A percentile compares a stretch with the other conserved stretches of the same genome.
Evolutionary conservation across 495 filamentous ascomycete genomes (phyloP).

Genomic region (Beverwykella pulmonaria): DNA sequence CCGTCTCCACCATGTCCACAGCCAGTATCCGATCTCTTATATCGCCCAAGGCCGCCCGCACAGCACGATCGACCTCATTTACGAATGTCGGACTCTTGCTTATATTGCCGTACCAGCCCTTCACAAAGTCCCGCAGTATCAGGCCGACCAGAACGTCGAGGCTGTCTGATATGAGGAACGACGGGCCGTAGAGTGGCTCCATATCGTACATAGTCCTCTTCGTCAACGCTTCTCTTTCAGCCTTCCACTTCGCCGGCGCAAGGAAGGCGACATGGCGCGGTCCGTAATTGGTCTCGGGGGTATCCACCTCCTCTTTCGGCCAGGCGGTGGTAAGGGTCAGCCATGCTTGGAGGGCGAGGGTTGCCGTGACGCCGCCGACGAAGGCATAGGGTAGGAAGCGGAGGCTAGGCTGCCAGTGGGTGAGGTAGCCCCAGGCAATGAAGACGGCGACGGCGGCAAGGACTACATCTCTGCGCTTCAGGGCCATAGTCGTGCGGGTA

Average conservation of each 20-base stretch:
- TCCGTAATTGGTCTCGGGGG: slow-evolving; percentile 40
- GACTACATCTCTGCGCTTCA: slow-evolving; percentile 53
- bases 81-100: slow-evolving; percentile 76
- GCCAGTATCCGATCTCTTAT: slow-evolving; percentile 69
- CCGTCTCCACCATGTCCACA: slow-evolving; percentile 77
- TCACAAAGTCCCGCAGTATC: slow-evolving; percentile 81
- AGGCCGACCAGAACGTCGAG: slow-evolving; percentile 79
- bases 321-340: slow-evolving; percentile 64
- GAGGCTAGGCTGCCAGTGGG: slow-evolving; percentile 76
- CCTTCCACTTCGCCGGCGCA: slow-evolving; percentile 64
- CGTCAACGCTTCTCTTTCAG: slow-evolving; percentile 63
- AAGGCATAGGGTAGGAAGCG: slow-evolving; percentile 83
- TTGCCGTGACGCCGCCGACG: slow-evolving; percentile 62
- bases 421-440: slow-evolving; percentile 81
- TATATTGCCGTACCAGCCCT: slow-evolving; percentile 85
- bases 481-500: slow-evolving; percentile 35
- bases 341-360: slow-evolving; percentile 56
- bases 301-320: slow-evolving; percentile 43
- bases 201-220: slow-evolving; percentile 52
- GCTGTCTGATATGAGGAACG: slow-evolving; percentile 74
- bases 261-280: slow-evolving; percentile 64
- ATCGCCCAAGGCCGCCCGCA: slow-evolving; percentile 72
- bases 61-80: slow-evolving; percentile 79
- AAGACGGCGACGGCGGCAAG: slow-evolving; percentile 71
- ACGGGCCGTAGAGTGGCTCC: slow-evolving; percentile 72